Percentiles rank a stretch among this genome's conserved stretches.
Conservation (phyloP, 805 yeast genomes). For the Candida stauntonica region DNA sequence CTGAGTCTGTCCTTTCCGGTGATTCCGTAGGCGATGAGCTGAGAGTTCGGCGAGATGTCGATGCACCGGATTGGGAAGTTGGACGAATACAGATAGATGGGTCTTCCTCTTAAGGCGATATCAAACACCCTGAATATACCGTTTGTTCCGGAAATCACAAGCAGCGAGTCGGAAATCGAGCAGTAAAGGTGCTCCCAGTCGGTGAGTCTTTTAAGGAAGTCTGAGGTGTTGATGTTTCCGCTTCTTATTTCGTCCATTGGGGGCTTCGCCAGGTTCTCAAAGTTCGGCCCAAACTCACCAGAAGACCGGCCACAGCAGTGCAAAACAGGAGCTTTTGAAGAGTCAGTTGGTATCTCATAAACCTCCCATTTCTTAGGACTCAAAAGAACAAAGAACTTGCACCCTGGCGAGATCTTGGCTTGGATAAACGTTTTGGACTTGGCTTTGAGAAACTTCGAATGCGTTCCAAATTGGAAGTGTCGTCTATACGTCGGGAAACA, state of each 20-base stretch:
- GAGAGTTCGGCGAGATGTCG: constrained; percentile 61
- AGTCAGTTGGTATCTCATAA: constrained; percentile 46
- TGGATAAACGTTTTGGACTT: constrained; percentile 31
- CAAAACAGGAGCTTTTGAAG: constrained; percentile 48
- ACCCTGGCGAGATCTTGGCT: constrained; percentile 44
- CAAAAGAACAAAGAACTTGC: constrained; percentile 60
- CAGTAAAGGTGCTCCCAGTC: constrained; percentile 62
- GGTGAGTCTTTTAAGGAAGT: constrained; percentile 29
- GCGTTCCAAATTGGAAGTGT: constrained; percentile 49
- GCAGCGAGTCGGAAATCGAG: constrained; percentile 48
- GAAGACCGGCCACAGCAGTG: constrained; percentile 63
- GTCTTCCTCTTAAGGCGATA: constrained; percentile 49
- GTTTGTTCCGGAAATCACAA: constrained; percentile 65
- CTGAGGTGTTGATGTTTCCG: constrained; percentile 14
- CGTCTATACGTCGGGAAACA: constrained; percentile 82
- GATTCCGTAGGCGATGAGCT: constrained; percentile 71
- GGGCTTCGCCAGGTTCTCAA: constrained; percentile 34
- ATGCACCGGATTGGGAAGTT: constrained; percentile 77
- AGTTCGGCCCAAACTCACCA: constrained; percentile 61
- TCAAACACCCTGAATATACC: constrained; percentile 70
- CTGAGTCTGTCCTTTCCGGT: constrained; percentile 71
- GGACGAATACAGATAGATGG: constrained; percentile 64
- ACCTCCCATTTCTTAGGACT: constrained; percentile 73
- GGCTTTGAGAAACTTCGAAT: constrained; percentile 49
- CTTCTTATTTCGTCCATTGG: constrained; percentile 19